Base-by-base conservation (phyloP, 495 filamentous ascomycete genomes). In the Cercophora scortea region DNA sequence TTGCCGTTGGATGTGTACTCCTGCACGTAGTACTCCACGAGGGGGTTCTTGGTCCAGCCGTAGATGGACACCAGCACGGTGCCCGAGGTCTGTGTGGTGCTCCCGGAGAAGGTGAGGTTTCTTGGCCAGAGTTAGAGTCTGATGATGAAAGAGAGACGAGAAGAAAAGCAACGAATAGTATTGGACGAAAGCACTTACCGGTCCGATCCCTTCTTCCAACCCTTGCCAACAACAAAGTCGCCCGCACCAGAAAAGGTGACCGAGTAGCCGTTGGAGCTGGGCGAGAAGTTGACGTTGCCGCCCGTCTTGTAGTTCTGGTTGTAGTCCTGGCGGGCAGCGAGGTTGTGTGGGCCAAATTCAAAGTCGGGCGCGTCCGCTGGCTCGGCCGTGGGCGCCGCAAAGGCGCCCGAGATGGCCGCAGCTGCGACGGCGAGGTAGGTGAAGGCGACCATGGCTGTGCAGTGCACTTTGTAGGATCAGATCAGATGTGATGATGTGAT, bases 1-100 rank as follows among this genome's bases (percentile, higher is more conserved):
- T 81, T 75, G 57, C 71, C 79, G 53, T 67, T 71, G 42, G 78
- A 78, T 54, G 69, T 83, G 66, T 73, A 72, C 61, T 85, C 82
- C 45, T 82, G 65, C 39, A 84, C 75, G 67, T 84, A 84, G 68
- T 83, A 84, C 57, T 86, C 82, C 54, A 83, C 69, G 11, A 84
- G 70, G 0, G 82, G 80, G 65, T 75, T 73, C 34, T 61, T 68
- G 16, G 82, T 82, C 82, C 80, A 85, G 42, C 80, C 80, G 57
- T 85, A 83, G 52, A 85, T 50, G 8, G 59, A 61, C 8, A 61
- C 55, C 13, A 61, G 56, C n/a, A 61, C 61, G 10, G 58, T 64
- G 48, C 61, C 61, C 25, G 55, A 42, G 3, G 46, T 34, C 4
- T 38, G 47, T 10, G 47, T 49, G 1, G 56, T 61, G 15, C 36